A percentile compares a stretch with the other conserved stretches of the same genome.
Conservation (phyloP, 192 early-diverging fungal species). For the Coemansia sp. region DNA sequence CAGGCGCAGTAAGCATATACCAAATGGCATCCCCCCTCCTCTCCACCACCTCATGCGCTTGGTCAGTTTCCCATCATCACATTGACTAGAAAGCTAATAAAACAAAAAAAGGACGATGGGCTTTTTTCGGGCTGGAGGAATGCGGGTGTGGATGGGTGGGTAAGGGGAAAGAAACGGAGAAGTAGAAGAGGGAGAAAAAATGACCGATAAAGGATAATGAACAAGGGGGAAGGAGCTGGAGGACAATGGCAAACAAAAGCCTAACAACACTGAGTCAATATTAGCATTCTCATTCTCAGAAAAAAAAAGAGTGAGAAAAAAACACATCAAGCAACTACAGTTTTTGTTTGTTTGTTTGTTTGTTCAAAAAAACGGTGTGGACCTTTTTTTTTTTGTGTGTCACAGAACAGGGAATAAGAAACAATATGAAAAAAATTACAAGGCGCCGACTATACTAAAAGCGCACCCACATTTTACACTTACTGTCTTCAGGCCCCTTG, state of each 20-base stretch:
- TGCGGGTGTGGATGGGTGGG: no score
- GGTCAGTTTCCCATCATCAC: no score
- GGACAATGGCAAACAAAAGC: slow-evolving; percentile 5
- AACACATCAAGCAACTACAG: no score
- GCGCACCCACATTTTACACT: slow-evolving; percentile 29
- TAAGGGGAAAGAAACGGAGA: not conserved
- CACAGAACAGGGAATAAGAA: not conserved
- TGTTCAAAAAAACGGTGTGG: not conserved
- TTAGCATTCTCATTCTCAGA: not conserved
- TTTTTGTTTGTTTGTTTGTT: not conserved
- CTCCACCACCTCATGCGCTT: no score
- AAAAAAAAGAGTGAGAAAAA: not conserved
- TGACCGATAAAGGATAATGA: not conserved
- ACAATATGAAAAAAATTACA: slow-evolving; percentile 1
- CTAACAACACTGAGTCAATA: not conserved
- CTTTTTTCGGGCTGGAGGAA: no score
- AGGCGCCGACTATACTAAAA: no score
- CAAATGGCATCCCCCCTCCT: no score
- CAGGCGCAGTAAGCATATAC: no score
- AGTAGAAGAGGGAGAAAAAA: not conserved
- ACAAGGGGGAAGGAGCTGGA: not conserved
- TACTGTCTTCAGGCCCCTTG: slow-evolving; percentile 92
- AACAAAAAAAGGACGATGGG: no score
- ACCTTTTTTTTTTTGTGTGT: not conserved
- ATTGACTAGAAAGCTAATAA: no score